phyloP scores from a whole-genome alignment of 2,329 filamentous ascomycete species.

The Rhynchosporium secalis region DNA sequence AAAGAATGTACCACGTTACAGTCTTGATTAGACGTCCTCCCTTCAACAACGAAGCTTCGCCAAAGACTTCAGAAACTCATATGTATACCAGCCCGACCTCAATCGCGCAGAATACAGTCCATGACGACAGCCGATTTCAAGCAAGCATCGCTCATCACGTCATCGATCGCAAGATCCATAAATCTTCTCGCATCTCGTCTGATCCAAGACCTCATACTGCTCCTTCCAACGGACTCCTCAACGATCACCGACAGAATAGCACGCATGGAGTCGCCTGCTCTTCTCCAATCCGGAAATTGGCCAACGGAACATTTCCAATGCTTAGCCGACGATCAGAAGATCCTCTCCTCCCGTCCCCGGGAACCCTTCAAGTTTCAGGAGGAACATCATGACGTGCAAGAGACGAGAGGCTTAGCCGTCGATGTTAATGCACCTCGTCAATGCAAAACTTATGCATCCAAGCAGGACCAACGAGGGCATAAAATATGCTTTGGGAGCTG shows the following conservation, averaged over 20 bases:
- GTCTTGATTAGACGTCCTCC: not conserved
- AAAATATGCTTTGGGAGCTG: not conserved
- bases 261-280: not conserved
- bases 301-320: slow-evolving; percentile 1
- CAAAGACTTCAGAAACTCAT: not conserved
- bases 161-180: not conserved
- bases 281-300: not conserved
- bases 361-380: slow-evolving; percentile 2
- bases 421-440: not conserved
- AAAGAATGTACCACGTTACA: not conserved
- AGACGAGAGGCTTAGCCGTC: not conserved
- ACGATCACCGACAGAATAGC: not conserved
- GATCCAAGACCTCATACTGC: too few species aligned
- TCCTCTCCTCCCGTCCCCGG: not conserved
- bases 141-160: not conserved
- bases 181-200: not conserved
- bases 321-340: slow-evolving; percentile 5
- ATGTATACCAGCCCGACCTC: not conserved
- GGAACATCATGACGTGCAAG: not conserved
- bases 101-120: not conserved
- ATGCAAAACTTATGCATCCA: not conserved
- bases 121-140: not conserved
- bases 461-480: not conserved
- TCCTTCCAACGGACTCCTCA: not conserved
- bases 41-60: not conserved